These are phyloP conservation scores for Fagopyrum homotropicum DNA, from an alignment of 148 eudicot species.

Conservation along the genomic window DNA sequence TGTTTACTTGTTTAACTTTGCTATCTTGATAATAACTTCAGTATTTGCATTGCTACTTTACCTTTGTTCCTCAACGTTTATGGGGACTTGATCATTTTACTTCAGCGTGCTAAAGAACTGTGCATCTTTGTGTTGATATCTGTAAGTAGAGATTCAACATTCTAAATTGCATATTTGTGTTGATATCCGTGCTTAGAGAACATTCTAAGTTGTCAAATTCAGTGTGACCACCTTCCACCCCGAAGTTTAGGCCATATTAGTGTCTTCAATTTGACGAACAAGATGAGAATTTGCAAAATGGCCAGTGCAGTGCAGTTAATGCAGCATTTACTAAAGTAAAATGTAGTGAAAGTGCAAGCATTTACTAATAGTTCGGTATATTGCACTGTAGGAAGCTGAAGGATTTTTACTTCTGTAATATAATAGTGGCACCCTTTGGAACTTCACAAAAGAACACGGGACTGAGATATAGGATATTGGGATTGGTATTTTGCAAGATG, in stretches of 20 bases:
- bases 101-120: conserved; percentile 15
- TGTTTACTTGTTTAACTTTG: neutral
- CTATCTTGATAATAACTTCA: neutral
- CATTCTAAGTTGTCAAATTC: neutral
- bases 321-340: neutral
- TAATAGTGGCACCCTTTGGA: neutral
- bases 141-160: neutral
- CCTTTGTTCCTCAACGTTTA: neutral
- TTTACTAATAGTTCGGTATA: neutral
- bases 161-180: neutral
- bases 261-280: neutral
- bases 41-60: neutral
- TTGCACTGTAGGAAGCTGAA: neutral
- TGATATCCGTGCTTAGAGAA: conserved; percentile 3
- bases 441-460: neutral
- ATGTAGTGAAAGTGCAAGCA: neutral
- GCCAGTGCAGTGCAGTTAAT: neutral
- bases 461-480: neutral
- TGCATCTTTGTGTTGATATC: conserved; percentile 1
- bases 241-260: neutral
- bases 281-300: neutral
- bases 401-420: neutral
- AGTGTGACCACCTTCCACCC: neutral
- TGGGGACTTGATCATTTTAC: neutral
- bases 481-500: neutral